phyloP scores from a whole-genome alignment of 192 early-diverging fungal species.

The Tieghemiomyces parasiticus region DNA sequence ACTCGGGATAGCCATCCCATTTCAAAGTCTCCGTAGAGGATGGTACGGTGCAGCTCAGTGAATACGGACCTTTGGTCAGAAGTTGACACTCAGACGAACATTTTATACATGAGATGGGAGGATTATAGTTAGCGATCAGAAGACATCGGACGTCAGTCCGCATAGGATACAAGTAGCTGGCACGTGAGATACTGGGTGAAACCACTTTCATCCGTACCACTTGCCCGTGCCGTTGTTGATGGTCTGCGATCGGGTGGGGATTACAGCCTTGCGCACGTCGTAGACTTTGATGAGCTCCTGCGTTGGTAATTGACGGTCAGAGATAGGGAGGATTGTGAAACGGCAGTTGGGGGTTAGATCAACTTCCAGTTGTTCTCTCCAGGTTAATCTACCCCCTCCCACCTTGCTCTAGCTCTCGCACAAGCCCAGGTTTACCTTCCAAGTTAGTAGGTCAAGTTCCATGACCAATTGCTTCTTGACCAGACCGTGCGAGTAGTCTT shows the following conservation, averaged over 20 bases:
- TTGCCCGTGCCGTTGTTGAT: not conserved
- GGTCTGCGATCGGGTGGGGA: not conserved
- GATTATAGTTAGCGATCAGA: no score
- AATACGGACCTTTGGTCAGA: no score
- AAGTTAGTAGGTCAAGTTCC: slow-evolving; percentile 45
- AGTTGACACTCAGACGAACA: no score
- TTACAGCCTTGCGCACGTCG: not conserved
- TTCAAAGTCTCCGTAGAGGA: no score
- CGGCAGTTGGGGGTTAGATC: not conserved
- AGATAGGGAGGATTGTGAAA: not conserved
- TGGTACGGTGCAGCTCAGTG: no score
- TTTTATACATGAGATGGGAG: no score
- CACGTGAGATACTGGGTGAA: no score
- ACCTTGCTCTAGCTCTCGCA: no score
- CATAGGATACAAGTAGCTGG: no score
- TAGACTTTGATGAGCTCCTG: not conserved
- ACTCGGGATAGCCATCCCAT: no score
- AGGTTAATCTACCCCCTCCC: no score
- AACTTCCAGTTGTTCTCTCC: not conserved
- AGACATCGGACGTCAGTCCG: no score
- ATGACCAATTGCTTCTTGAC: slow-evolving; percentile 69
- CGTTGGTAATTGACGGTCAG: not conserved
- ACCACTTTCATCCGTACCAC: slow-evolving; percentile 6
- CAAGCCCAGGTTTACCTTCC: slow-evolving; percentile 50
- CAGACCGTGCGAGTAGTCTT: slow-evolving; percentile 46